Evolutionary conservation across 2,329 filamentous ascomycete species (phyloP).

Genomic region (Aspergillus persii): DNA sequence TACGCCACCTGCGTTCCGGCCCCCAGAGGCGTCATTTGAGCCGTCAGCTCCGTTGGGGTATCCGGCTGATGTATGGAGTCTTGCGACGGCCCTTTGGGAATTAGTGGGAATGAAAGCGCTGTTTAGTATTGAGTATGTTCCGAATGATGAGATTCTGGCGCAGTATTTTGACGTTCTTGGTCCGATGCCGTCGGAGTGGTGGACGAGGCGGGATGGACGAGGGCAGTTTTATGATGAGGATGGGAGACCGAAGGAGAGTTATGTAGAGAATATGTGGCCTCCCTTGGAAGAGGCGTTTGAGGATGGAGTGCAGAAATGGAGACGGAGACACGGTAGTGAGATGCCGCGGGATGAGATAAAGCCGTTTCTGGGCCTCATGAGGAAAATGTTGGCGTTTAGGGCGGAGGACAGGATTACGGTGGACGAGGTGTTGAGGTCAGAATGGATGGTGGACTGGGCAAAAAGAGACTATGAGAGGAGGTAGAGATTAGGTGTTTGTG

Average conservation of each 20-base stretch:
- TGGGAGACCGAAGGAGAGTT: conserved; percentile 10
- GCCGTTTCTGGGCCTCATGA: conserved; percentile 32
- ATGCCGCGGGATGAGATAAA: conserved; percentile 21
- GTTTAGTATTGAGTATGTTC: conserved; percentile 16
- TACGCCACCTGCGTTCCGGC: conserved; percentile 14
- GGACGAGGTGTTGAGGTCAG: conserved; percentile 30
- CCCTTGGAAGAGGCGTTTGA: conserved; percentile 11
- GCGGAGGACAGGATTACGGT: conserved; percentile 29
- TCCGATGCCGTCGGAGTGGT: conserved; percentile 19
- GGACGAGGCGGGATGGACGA: conserved; percentile 16
- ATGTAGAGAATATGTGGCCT: conserved; percentile 9
- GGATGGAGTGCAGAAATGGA: conserved; percentile 11
- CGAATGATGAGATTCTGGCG: conserved; percentile 17
- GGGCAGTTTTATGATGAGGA: conserved; percentile 14
- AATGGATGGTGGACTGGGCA: conserved; percentile 39
- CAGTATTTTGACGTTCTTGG: conserved; percentile 25
- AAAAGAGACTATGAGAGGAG: conserved; percentile 16
- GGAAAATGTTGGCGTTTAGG: conserved; percentile 29
- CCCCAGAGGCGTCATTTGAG: conserved; percentile 20
- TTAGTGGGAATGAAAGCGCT: conserved; percentile 26
- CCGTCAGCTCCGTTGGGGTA: conserved; percentile 17
- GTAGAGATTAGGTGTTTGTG: too few species aligned
- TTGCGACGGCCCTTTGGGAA: conserved; percentile 27
- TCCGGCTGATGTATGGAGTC: conserved; percentile 28
- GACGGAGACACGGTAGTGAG: conserved; percentile 12